Conservation (phyloP, 2,329 filamentous ascomycete genomes). For the Fusarium pseudonygamai region DNA sequence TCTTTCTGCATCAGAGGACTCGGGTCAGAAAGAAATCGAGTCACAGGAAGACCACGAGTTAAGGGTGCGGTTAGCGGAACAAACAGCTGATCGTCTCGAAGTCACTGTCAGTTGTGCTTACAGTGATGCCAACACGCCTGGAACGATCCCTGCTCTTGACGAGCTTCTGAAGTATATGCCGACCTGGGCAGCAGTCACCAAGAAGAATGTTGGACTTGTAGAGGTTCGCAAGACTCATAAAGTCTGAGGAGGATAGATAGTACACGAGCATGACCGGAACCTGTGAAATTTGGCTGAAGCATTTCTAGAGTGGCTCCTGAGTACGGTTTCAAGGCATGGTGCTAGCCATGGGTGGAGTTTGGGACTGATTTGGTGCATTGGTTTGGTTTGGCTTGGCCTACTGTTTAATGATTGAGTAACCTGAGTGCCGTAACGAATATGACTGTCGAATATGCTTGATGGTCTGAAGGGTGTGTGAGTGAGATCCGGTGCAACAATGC, state of each 20-base stretch:
- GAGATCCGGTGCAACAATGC: background rate
- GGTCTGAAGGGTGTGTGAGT: background rate
- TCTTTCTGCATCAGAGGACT: background rate
- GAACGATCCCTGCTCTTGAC: slow-evolving; percentile 82
- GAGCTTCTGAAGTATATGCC: slow-evolving; percentile 82
- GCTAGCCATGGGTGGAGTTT: slow-evolving; percentile 26
- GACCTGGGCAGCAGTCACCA: slow-evolving; percentile 80
- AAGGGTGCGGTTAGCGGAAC: slow-evolving; percentile 11
- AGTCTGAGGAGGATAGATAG: slow-evolving; percentile 1
- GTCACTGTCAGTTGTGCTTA: slow-evolving; percentile 82
- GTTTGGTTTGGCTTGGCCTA: slow-evolving; percentile 7
- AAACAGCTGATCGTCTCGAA: slow-evolving; percentile 52
- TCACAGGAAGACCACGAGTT: slow-evolving; percentile 18
- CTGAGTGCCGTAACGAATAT: slow-evolving; percentile 4
- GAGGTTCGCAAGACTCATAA: slow-evolving; percentile 75
- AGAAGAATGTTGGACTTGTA: slow-evolving; percentile 80
- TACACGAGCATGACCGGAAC: background rate
- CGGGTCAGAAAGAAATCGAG: background rate
- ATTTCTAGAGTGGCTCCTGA: slow-evolving; percentile 18
- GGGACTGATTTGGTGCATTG: slow-evolving; percentile 8
- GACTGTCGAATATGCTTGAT: background rate
- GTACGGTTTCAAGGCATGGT: slow-evolving; percentile 4
- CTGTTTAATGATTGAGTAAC: slow-evolving; percentile 27
- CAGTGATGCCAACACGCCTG: slow-evolving; percentile 81
- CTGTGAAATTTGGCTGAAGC: background rate